Conservation (phyloP, 2,329 filamentous ascomycete genomes). For the Colletotrichum viniferum region DNA sequence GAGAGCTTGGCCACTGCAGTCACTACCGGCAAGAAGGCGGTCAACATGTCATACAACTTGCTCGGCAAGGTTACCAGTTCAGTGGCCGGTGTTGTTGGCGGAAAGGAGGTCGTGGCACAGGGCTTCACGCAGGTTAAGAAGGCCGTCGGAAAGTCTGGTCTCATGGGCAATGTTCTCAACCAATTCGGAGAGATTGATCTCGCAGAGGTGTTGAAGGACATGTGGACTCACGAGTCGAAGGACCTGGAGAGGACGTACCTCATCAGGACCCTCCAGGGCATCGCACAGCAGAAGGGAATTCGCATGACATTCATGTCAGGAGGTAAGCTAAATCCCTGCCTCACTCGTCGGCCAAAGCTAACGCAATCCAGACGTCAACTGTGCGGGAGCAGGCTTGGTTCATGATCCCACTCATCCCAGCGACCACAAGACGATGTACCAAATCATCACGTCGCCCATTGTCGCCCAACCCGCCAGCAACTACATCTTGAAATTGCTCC, state of each 20-base stretch:
- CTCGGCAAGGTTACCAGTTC: conserved; percentile 94
- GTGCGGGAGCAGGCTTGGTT: conserved; percentile 88
- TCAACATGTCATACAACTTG: conserved; percentile 95
- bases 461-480: conserved; percentile 85
- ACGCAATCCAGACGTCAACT: conserved; percentile 72
- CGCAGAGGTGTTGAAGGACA: conserved; percentile 90
- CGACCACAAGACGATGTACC: conserved; percentile 99
- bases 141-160: conserved; percentile 89
- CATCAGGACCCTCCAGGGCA: conserved; percentile 93
- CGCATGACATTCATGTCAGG: conserved; percentile 97
- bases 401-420: conserved; percentile 91
- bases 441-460: conserved; percentile 90
- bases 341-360: conserved; percentile 19
- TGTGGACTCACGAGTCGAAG: conserved; percentile 99
- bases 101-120: conserved; percentile 88
- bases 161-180: conserved; percentile 95
- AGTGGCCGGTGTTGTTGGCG: conserved; percentile 92
- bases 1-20: conserved; percentile 92
- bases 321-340: conserved; percentile 49
- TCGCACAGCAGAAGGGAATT: conserved; percentile 91
- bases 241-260: conserved; percentile 96
- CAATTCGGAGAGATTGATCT: conserved; percentile 97
- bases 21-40: conserved; percentile 93
- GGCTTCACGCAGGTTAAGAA: conserved; percentile 97
- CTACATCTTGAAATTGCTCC: conserved; percentile 93